phyloP scores from a whole-genome alignment of 1,284 basidiomycete species.

The Trametes pubescens region DNA sequence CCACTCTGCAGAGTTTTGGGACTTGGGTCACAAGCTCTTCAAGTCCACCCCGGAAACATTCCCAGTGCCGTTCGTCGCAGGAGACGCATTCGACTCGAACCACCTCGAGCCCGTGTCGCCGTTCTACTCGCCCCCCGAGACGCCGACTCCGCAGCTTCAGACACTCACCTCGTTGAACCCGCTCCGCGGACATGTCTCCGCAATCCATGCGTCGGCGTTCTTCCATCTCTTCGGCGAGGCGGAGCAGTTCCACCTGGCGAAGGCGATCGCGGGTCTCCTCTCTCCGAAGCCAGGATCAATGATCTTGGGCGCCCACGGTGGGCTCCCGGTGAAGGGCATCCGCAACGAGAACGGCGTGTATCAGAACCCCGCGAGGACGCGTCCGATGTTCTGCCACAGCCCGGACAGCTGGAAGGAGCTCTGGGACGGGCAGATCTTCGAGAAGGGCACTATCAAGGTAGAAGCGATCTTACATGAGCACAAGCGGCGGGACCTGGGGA shows the following conservation, averaged over 20 bases:
- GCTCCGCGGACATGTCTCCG: conserved; percentile 54
- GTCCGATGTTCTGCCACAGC: conserved; percentile 43
- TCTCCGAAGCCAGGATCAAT: conserved; percentile 46
- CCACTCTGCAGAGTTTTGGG: conserved; percentile 45
- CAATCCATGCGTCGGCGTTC: conserved; percentile 56
- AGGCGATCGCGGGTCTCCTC: conserved; percentile 50
- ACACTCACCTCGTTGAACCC: conserved; percentile 50
- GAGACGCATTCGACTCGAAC: conserved; percentile 52
- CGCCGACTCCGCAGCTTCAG: conserved; percentile 38
- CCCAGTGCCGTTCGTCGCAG: conserved; percentile 54
- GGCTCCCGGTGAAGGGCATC: conserved; percentile 37
- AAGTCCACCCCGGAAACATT: conserved; percentile 47
- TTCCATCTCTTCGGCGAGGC: conserved; percentile 61
- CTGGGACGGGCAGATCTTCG: conserved; percentile 53
- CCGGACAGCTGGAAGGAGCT: conserved; percentile 51
- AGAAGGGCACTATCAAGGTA: conserved; percentile 47
- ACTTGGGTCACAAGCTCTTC: conserved; percentile 47
- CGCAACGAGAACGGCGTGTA: conserved; percentile 1
- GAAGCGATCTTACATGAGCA: conserved; percentile 35
- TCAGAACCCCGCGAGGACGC: conserved; percentile 3
- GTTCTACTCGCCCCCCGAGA: conserved; percentile 32
- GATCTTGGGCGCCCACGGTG: conserved; percentile 47
- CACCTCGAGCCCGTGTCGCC: conserved; percentile 45
- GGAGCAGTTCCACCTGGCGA: conserved; percentile 50
- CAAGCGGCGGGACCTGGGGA: conserved; percentile 9